These are phyloP conservation scores for Nicotiana noctiflora DNA, from an alignment of 257 asterid genomes.

Conservation along the genomic window DNA sequence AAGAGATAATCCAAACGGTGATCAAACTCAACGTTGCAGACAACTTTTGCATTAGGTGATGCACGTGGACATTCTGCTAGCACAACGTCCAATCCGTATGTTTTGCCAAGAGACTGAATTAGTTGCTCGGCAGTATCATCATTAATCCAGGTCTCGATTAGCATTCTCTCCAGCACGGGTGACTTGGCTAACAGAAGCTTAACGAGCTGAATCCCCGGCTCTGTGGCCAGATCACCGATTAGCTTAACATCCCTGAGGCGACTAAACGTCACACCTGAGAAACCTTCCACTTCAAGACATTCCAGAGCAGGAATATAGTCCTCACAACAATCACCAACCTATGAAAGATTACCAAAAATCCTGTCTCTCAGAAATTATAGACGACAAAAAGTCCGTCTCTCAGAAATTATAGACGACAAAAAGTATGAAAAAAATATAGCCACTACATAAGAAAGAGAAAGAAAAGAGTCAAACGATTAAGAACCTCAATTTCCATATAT, in stretches of 20 bases:
- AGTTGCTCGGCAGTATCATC: not conserved
- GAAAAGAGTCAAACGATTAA: no score
- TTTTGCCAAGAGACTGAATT: no score
- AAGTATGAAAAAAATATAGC: no score
- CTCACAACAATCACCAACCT: no score
- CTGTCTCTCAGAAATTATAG: no score
- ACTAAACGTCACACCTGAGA: not conserved
- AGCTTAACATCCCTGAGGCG: not conserved
- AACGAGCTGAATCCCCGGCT: not conserved
- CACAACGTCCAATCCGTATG: not conserved
- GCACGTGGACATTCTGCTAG: no score
- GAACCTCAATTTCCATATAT: no score
- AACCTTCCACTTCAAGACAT: not conserved
- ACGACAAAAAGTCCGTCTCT: no score
- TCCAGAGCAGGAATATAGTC: not conserved
- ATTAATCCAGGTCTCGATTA: not conserved
- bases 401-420: no score
- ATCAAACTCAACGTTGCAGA: not conserved
- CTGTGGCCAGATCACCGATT: not conserved
- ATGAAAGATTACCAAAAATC: no score
- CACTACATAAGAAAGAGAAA: no score
- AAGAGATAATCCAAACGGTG: no score
- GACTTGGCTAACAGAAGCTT: not conserved
- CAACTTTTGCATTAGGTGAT: not conserved
- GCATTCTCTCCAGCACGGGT: not conserved